Percentiles rank a stretch among this genome's conserved stretches.
Conservation (phyloP, 495 filamentous ascomycete species). For the Tuber microsphaerosporum region DNA sequence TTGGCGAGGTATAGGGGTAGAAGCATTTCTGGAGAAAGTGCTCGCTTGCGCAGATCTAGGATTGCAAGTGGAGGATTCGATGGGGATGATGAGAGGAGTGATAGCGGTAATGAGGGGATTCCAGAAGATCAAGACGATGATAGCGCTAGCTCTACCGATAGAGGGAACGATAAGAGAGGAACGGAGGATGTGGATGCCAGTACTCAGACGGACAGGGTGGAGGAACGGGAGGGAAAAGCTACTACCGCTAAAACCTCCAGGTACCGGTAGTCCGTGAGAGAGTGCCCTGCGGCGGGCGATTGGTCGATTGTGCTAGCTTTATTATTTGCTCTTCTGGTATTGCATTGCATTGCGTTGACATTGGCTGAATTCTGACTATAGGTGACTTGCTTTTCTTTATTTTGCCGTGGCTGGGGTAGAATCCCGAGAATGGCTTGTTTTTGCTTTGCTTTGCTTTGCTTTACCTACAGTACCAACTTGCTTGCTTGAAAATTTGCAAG, state of each 20-base stretch:
- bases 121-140: neutral
- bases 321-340: neutral
- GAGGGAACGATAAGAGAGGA: neutral
- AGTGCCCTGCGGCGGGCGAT: neutral
- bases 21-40: neutral
- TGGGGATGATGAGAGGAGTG: neutral
- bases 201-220: neutral
- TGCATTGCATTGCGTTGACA: neutral
- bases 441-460: neutral
- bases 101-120: neutral
- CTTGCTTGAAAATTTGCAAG: neutral
- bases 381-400: neutral
- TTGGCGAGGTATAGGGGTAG: constrained; percentile 16
- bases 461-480: neutral
- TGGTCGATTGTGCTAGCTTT: neutral
- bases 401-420: neutral
- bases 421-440: neutral
- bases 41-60: neutral
- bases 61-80: neutral
- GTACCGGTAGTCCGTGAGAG: neutral
- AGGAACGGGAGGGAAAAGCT: neutral
- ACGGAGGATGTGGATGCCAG: neutral
- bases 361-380: neutral
- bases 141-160: neutral
- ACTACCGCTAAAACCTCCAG: neutral